phyloP scores from a whole-genome alignment of 2,329 filamentous ascomycete species.

The Arachnopeziza araneosa region DNA sequence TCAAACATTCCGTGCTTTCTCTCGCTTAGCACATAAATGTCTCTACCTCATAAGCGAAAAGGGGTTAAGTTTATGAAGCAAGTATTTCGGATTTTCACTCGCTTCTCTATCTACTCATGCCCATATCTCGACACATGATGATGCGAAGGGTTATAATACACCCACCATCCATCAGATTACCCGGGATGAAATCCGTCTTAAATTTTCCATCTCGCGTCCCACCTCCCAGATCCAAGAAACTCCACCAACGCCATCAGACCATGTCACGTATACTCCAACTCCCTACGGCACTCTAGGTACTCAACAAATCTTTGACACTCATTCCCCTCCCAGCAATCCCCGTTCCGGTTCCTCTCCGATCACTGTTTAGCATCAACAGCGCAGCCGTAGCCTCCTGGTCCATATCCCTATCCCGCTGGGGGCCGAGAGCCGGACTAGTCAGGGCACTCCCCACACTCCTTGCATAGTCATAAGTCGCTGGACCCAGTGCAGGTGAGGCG shows the following conservation, averaged over 20 bases:
- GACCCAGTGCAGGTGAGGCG: conserved; percentile 51
- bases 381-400: conserved; percentile 69
- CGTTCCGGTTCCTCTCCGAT: conserved; percentile 48
- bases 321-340: conserved; percentile 39
- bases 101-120: too few relatives aligned
- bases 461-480: conserved; percentile 40
- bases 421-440: conserved; percentile 52
- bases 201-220: too few relatives aligned
- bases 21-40: too few relatives aligned
- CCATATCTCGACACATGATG: too few relatives aligned
- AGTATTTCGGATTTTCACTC: too few relatives aligned
- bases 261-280: neutral
- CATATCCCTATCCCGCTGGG: conserved; percentile 55
- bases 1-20: too few relatives aligned
- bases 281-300: conserved; percentile 31
- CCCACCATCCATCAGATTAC: too few relatives aligned
- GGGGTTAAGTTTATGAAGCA: too few relatives aligned
- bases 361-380: conserved; percentile 79
- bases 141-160: too few relatives aligned
- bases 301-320: conserved; percentile 51
- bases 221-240: too few relatives aligned
- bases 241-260: neutral
- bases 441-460: conserved; percentile 44
- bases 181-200: too few relatives aligned
- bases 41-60: too few relatives aligned